Evolutionary conservation across 2,329 filamentous ascomycete species (phyloP), one percentile per base, ranked within the genome.

Genomic region (Rugonectria rugulosa): DNA sequence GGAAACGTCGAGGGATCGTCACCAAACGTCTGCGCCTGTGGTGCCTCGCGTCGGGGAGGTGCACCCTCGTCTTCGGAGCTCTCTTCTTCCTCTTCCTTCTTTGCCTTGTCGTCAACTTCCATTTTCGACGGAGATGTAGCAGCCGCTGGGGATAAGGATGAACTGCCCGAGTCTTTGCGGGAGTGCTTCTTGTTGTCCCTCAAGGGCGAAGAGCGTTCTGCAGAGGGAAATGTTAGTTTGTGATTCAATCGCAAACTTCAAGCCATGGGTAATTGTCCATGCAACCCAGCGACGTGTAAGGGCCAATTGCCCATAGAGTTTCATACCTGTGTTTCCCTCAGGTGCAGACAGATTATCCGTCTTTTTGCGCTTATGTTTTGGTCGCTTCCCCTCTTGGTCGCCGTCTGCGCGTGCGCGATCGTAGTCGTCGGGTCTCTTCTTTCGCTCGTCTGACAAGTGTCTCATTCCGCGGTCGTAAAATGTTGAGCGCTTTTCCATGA

Each of bases 1-100:
- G 86, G 85, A 68, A 94, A 97, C n/a, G 88, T 92, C 21, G 92
- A 90, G 0, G 94, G 94, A 69, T 98, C 92, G 32, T 94, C 88
- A 56, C 94, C 94, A 72, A 97, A 98, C 1, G 92, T 93, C 74
- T 96, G 91, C 68, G 88, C 88, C 56, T 93, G 89, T 5, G 90
- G 92, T 34, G 84, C 81, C 44, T 88, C 85, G 21, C 84, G 81
- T 59, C 81, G 81, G 68, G 88, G 81, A 54, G 84, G 83, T 65
- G 85, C 78, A 64, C 84, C 77, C 70, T 86, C 81, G 57, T 88
- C 85, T 60, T 85, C 78, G 42, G 82, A 84, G 59, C 81, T 84
- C 11, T 80, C 77, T 10, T 79, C 80, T 48, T 74, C 72, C 42
- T 75, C 75, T 17, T 74, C 66, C 46, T 72, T 70, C 36, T 68